Evolutionary conservation across 805 yeast species (phyloP).

Genomic region (Zygotorulaspora sp.): DNA sequence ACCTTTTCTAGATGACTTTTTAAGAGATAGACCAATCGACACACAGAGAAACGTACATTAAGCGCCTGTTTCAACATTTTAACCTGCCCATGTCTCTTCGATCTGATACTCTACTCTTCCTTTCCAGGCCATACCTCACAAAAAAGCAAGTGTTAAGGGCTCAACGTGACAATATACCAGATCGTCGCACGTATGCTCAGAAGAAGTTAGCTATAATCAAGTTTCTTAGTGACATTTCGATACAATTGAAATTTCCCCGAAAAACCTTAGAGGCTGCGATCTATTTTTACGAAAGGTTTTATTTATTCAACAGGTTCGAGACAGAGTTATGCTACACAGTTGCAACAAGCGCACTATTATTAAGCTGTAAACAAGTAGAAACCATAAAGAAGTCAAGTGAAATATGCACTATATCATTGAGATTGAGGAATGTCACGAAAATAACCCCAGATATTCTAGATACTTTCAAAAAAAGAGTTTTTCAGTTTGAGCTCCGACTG

Average conservation of each 20-base stretch:
- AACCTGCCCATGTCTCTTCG: slow-evolving; percentile 16
- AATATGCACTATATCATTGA: slow-evolving; percentile 42
- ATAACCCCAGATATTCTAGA: slow-evolving; percentile 41
- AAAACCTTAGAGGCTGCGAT: slow-evolving; percentile 65
- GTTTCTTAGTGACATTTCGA: slow-evolving; percentile 50
- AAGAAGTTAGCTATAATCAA: slow-evolving; percentile 51
- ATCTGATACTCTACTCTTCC: slow-evolving; percentile 28
- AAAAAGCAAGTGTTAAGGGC: slow-evolving; percentile 48
- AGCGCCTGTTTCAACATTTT: background rate
- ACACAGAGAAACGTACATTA: too few relatives aligned
- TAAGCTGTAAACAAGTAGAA: slow-evolving; percentile 78
- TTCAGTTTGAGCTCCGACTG: slow-evolving; percentile 63
- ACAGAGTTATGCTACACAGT: slow-evolving; percentile 52
- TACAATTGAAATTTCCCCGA: slow-evolving; percentile 59
- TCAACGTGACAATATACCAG: slow-evolving; percentile 50
- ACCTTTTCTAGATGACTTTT: background rate
- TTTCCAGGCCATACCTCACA: slow-evolving; percentile 60
- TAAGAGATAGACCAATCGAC: too few relatives aligned
- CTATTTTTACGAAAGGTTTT: slow-evolving; percentile 67
- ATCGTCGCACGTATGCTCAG: slow-evolving; percentile 46
- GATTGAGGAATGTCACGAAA: slow-evolving; percentile 28
- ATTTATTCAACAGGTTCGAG: slow-evolving; percentile 59
- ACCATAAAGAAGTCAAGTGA: slow-evolving; percentile 72
- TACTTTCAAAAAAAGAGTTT: slow-evolving; percentile 49
- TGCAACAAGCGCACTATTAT: slow-evolving; percentile 62